Evolutionary conservation across 2,329 filamentous ascomycete genomes (phyloP).

Genomic region (Ophiostoma quercus): DNA sequence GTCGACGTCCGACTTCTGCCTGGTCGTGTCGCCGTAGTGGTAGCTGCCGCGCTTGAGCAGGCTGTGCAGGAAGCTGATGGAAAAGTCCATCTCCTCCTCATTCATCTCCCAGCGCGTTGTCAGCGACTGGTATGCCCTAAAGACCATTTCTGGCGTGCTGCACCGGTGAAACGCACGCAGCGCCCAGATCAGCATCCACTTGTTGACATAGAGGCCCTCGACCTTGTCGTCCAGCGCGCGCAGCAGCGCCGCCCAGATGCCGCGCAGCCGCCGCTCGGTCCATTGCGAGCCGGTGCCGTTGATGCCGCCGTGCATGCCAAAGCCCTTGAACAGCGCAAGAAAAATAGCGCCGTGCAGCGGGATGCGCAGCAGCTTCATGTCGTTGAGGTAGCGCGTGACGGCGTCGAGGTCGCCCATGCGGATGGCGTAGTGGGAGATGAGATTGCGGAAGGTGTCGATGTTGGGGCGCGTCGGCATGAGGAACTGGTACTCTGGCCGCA

Average conservation of each 20-base stretch:
- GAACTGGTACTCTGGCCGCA: constrained; percentile 54
- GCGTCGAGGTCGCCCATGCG: constrained; percentile 65
- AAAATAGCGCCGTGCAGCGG: constrained; percentile 72
- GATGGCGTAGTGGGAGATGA: constrained; percentile 69
- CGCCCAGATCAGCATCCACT: constrained; percentile 57
- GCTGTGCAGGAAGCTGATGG: constrained; percentile 43
- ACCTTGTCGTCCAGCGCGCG: constrained; percentile 46
- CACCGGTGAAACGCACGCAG: constrained; percentile 61
- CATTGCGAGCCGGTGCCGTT: constrained; percentile 58
- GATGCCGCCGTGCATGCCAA: constrained; percentile 64
- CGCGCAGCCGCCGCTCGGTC: constrained; percentile 63
- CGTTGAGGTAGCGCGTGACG: constrained; percentile 65
- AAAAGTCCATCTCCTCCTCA: constrained; percentile 40
- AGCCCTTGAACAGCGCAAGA: constrained; percentile 76
- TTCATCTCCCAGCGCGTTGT: constrained; percentile 45
- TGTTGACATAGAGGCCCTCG: constrained; percentile 48
- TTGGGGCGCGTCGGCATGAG: constrained; percentile 65
- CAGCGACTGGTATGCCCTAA: constrained; percentile 51
- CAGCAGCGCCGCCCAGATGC: constrained; percentile 62
- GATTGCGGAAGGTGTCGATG: constrained; percentile 69
- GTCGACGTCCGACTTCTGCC: neutral
- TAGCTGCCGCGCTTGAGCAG: constrained; percentile 34
- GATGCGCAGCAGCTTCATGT: constrained; percentile 69
- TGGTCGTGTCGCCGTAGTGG: neutral
- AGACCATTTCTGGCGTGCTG: constrained; percentile 45